Conservation (phyloP, 176 grass and related monocot species). For the Phragmites australis region DNA sequence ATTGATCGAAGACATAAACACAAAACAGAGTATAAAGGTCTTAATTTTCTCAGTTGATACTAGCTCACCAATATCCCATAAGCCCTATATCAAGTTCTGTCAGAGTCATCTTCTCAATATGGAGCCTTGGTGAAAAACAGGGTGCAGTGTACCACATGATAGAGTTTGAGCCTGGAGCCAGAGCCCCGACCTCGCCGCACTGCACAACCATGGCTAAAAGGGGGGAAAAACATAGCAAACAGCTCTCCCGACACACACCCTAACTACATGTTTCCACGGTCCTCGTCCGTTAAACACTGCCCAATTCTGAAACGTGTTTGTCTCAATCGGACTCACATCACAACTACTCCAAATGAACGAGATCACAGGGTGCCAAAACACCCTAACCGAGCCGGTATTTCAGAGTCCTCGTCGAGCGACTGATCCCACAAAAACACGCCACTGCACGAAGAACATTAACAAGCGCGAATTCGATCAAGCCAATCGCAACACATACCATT, state of each 20-base stretch:
- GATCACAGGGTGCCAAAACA: neutral
- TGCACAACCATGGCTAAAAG: constrained; percentile 2
- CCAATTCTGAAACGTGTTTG: neutral
- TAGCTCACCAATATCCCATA: neutral
- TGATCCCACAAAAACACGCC: neutral
- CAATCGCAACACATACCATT: constrained; percentile 26
- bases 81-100: neutral
- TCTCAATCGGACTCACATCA: neutral
- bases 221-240: neutral
- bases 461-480: neutral
- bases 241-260: neutral
- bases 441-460: neutral
- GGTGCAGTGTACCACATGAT: neutral
- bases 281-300: neutral
- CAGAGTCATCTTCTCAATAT: neutral
- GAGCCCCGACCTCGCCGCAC: constrained; percentile 13
- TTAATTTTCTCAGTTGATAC: constrained; percentile 15
- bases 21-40: neutral
- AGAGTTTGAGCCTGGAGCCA: neutral
- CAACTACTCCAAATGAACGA: constrained; percentile 12
- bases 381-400: constrained; percentile 8
- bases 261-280: neutral
- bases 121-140: neutral
- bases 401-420: neutral
- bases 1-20: neutral